Percentiles rank a stretch among this genome's conserved stretches.
Evolutionary conservation across 1,284 basidiomycete species (phyloP).

Genomic region (Cerrena zonata): DNA sequence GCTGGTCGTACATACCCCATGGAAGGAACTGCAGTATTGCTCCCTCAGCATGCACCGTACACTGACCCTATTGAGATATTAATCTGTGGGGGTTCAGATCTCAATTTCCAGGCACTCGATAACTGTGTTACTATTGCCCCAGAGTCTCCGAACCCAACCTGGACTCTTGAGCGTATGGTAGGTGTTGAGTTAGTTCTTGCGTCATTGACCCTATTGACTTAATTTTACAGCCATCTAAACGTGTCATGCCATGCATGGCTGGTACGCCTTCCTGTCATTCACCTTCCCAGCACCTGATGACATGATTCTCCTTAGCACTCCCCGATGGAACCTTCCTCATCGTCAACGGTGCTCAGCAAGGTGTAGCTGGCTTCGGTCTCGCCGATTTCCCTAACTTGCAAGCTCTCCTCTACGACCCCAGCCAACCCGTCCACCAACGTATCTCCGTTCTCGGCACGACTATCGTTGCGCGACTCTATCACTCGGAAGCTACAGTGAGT

Average conservation of each 20-base stretch:
- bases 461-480: slow-evolving; percentile 76
- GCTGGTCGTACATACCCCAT: slow-evolving; percentile 77
- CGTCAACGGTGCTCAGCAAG: slow-evolving; percentile 61
- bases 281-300: neutral
- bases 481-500: slow-evolving; percentile 54
- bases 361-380: slow-evolving; percentile 69
- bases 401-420: slow-evolving; percentile 67
- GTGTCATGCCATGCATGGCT: slow-evolving; percentile 71
- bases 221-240: slow-evolving; percentile 53
- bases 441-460: slow-evolving; percentile 63
- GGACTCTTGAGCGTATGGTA: slow-evolving; percentile 72
- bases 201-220: neutral
- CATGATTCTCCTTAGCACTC: neutral
- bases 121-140: slow-evolving; percentile 66
- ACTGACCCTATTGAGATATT: slow-evolving; percentile 63
- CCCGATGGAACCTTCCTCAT: slow-evolving; percentile 73
- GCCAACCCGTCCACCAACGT: slow-evolving; percentile 51
- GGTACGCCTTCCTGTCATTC: slow-evolving; percentile 23
- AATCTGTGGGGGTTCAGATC: slow-evolving; percentile 72
- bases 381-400: slow-evolving; percentile 57
- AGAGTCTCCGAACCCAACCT: slow-evolving; percentile 50
- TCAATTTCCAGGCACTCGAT: slow-evolving; percentile 49
- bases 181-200: slow-evolving; percentile 16
- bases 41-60: slow-evolving; percentile 68
- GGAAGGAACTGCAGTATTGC: slow-evolving; percentile 61